Conservation (phyloP, 768 basidiomycete species). For the Hemileccinum impolitum region DNA sequence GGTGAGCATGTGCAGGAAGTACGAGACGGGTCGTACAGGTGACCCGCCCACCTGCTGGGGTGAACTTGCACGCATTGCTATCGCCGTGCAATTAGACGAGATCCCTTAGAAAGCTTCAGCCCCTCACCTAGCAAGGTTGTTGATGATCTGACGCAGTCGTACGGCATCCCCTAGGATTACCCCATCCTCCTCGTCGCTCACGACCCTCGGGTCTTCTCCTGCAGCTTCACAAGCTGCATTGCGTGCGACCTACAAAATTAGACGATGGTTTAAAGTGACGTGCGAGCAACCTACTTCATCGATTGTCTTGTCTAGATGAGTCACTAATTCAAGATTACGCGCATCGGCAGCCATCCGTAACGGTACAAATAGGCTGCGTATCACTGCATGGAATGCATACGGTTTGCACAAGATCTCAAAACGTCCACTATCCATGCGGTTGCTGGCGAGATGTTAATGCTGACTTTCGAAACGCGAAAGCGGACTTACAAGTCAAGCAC, state of each 20-base stretch:
- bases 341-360: slow-evolving; percentile 66
- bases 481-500: slow-evolving; percentile 70
- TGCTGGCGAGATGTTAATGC: slow-evolving; percentile 38
- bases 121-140: slow-evolving; percentile 71
- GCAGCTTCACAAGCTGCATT: slow-evolving; percentile 56
- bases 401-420: slow-evolving; percentile 70
- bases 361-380: slow-evolving; percentile 71
- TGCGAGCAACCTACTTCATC: slow-evolving; percentile 43
- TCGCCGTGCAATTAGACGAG: not conserved
- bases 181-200: slow-evolving; percentile 44
- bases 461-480: not conserved
- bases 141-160: slow-evolving; percentile 75
- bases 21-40: slow-evolving; percentile 65
- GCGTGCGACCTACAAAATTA: slow-evolving; percentile 48
- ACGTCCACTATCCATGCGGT: slow-evolving; percentile 83
- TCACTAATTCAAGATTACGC: slow-evolving; percentile 61
- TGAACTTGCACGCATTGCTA: slow-evolving; percentile 81
- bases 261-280: not conserved
- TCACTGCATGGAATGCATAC: slow-evolving; percentile 74
- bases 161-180: slow-evolving; percentile 84
- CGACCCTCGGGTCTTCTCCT: slow-evolving; percentile 38
- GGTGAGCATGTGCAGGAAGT: slow-evolving; percentile 23
- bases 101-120: not conserved
- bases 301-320: slow-evolving; percentile 64
- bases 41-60: slow-evolving; percentile 64